A percentile compares a stretch with the other conserved stretches of the same genome.
phyloP scores from a whole-genome alignment of 805 yeast genomes.

The Yarrowia yakushimensis region DNA sequence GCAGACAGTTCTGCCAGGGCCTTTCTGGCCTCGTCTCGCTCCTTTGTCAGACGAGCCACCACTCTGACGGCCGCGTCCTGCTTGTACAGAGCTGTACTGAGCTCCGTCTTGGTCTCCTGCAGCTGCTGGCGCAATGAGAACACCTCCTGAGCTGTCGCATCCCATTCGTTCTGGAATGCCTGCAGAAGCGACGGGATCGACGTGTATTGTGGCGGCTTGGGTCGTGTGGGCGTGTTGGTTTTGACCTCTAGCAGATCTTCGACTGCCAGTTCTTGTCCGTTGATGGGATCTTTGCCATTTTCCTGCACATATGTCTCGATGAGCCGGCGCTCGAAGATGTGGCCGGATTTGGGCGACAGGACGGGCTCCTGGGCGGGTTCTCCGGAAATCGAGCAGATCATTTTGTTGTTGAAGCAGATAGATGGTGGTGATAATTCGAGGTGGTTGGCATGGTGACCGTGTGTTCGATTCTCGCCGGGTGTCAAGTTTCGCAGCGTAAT shows the following conservation, averaged over 20 bases:
- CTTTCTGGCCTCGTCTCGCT: slow-evolving; percentile 67
- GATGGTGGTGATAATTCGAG: neutral
- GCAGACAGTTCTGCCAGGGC: slow-evolving; percentile 54
- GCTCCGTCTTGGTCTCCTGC: slow-evolving; percentile 60
- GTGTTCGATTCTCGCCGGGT: neutral
- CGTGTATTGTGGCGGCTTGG: slow-evolving; percentile 44
- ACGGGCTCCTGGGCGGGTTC: slow-evolving; percentile 68
- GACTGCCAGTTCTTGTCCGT: slow-evolving; percentile 53
- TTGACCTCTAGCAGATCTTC: slow-evolving; percentile 56
- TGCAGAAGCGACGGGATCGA: slow-evolving; percentile 78
- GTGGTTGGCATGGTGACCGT: neutral
- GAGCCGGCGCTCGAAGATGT: slow-evolving; percentile 62
- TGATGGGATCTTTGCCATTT: slow-evolving; percentile 72
- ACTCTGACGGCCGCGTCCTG: slow-evolving; percentile 90
- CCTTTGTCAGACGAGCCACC: slow-evolving; percentile 69
- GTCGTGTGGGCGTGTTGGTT: slow-evolving; percentile 30
- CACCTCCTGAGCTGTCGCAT: slow-evolving; percentile 74
- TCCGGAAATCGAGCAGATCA: slow-evolving; percentile 55
- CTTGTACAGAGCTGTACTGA: slow-evolving; percentile 73
- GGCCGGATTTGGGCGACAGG: slow-evolving; percentile 61
- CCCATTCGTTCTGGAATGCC: slow-evolving; percentile 85
- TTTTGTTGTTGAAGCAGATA: neutral
- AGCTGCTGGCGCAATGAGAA: slow-evolving; percentile 73
- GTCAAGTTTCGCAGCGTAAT: neutral
- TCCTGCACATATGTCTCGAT: slow-evolving; percentile 60